Evolutionary conservation across 305 asterid species (phyloP).

Genomic region (Fraxinus ornus): DNA sequence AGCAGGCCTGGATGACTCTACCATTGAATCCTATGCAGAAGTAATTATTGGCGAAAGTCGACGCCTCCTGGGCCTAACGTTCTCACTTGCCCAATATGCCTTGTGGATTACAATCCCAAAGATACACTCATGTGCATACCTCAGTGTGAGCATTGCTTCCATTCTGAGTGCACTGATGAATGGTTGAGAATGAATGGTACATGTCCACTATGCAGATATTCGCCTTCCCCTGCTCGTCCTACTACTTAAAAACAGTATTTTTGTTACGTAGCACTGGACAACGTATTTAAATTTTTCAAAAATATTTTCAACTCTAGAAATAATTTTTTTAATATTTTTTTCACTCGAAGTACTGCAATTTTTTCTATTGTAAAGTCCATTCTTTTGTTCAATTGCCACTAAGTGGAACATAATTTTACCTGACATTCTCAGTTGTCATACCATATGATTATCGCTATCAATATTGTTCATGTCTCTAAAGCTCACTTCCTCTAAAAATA

Average conservation of each 20-base stretch:
- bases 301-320: background rate
- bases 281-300: too few species aligned
- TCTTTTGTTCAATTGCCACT: slow-evolving; percentile 14
- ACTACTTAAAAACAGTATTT: background rate
- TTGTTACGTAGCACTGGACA: background rate
- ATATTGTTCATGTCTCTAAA: background rate
- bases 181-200: slow-evolving; percentile 60
- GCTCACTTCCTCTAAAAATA: background rate
- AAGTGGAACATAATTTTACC: background rate
- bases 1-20: slow-evolving; percentile 63
- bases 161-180: slow-evolving; percentile 70
- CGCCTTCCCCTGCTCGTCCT: slow-evolving; percentile 36
- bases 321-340: background rate
- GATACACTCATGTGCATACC: slow-evolving; percentile 62
- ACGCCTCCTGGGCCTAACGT: slow-evolving; percentile 67
- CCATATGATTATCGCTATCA: background rate
- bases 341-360: background rate
- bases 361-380: slow-evolving; percentile 1
- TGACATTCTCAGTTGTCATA: background rate
- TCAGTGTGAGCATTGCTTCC: slow-evolving; percentile 72
- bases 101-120: slow-evolving; percentile 55
- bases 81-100: slow-evolving; percentile 69
- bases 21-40: slow-evolving; percentile 62
- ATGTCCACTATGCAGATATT: slow-evolving; percentile 71
- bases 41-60: slow-evolving; percentile 65